Evolutionary conservation across 2,329 filamentous ascomycete genomes (phyloP).

Genomic region (Trichoderma simmonsii): DNA sequence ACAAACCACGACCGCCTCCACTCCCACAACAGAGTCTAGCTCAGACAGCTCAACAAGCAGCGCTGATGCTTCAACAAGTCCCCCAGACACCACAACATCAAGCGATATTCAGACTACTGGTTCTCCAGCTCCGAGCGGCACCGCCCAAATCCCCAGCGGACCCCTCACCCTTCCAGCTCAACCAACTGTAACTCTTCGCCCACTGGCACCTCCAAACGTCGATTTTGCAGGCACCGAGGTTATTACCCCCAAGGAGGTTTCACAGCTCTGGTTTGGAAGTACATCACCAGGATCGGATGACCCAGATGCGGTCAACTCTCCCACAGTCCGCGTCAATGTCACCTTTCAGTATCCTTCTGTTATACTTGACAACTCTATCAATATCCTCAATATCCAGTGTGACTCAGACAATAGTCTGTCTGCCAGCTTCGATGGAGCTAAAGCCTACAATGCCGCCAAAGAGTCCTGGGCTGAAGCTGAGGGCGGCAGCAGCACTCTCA

Average conservation of each 20-base stretch:
- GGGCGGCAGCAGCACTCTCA: not conserved
- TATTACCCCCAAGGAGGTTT: not conserved
- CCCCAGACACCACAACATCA: not conserved
- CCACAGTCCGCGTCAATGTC: not conserved
- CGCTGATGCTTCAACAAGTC: too few species aligned
- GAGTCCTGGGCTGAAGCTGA: not conserved
- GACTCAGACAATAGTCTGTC: not conserved
- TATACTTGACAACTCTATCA: conserved; percentile 3
- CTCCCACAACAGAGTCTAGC: not conserved
- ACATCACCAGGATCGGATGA: not conserved
- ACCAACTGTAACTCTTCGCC: not conserved
- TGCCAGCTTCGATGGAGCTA: not conserved
- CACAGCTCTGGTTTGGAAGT: not conserved
- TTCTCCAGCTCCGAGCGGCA: not conserved
- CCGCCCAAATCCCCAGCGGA: not conserved
- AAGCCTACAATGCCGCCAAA: not conserved
- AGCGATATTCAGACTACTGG: not conserved
- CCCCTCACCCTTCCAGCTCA: not conserved
- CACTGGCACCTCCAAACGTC: not conserved
- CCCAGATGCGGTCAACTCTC: not conserved
- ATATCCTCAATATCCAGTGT: not conserved
- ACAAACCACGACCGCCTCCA: not conserved
- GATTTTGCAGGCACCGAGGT: not conserved
- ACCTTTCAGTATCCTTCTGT: conserved; percentile 7
- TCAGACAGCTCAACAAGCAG: not conserved